Evolutionary conservation across 1,139 yeast genomes (phyloP).

Genomic region (Candida sp.): DNA sequence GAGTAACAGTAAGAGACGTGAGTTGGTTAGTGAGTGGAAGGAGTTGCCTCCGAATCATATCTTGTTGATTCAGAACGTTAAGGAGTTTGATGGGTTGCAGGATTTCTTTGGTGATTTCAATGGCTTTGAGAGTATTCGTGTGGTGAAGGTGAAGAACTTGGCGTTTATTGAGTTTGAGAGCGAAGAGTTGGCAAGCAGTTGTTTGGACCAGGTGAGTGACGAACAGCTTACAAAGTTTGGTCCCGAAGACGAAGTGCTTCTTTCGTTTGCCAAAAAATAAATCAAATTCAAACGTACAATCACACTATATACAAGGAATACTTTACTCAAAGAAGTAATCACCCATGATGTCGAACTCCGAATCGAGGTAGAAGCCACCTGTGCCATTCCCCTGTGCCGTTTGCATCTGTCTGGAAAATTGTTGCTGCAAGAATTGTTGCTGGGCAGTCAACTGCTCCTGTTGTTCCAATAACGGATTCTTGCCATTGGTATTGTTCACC

Average conservation of each 20-base stretch:
- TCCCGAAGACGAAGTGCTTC: conserved; percentile 17
- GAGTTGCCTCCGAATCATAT: conserved; percentile 70
- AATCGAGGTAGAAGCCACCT: conserved; percentile 4
- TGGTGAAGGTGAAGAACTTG: conserved; percentile 68
- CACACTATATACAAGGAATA: background rate
- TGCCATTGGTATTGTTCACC: background rate
- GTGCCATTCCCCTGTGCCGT: background rate
- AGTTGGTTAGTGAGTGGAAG: conserved; percentile 28
- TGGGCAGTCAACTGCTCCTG: conserved; percentile 3
- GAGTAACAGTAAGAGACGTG: conserved; percentile 12
- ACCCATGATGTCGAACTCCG: conserved; percentile 10
- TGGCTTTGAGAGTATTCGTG: conserved; percentile 70
- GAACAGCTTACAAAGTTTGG: conserved; percentile 24
- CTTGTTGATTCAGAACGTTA: conserved; percentile 69
- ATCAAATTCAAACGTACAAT: background rate
- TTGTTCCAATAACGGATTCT: background rate
- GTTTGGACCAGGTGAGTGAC: conserved; percentile 20
- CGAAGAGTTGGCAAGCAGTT: conserved; percentile 36
- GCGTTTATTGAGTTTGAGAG: conserved; percentile 83
- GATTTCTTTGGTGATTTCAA: conserved; percentile 49
- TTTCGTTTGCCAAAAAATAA: conserved; percentile 42
- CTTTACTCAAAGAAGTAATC: conserved; percentile 2
- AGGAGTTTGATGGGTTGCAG: conserved; percentile 28
- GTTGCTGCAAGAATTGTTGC: conserved; percentile 2
- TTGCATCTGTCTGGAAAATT: conserved; percentile 2